Evolutionary conservation across 1,284 basidiomycete genomes (phyloP).

Genomic region (Serendipita sp.): DNA sequence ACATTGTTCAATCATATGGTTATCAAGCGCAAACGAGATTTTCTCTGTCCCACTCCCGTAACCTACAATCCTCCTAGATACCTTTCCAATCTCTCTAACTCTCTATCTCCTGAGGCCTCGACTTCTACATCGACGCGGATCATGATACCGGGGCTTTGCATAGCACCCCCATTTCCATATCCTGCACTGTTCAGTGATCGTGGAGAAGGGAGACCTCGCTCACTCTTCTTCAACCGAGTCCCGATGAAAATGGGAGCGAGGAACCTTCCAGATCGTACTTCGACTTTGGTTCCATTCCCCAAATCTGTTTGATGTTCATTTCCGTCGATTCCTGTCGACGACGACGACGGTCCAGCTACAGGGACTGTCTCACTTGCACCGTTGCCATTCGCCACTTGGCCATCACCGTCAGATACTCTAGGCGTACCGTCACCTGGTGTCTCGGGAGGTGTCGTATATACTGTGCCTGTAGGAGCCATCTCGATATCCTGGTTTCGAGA

Average conservation of each 20-base stretch:
- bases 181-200: neutral
- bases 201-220: conserved; percentile 5
- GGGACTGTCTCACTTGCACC: neutral
- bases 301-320: neutral
- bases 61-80: conserved; percentile 2
- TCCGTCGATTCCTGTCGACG: neutral
- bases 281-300: neutral
- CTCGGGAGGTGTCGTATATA: conserved; percentile 2
- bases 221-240: neutral
- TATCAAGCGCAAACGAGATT: no score
- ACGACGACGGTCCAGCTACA: neutral
- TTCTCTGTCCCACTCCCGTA: no score
- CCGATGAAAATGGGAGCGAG: neutral
- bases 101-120: neutral
- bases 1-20: no score
- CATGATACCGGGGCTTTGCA: neutral
- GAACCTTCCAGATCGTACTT: neutral
- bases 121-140: neutral
- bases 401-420: neutral
- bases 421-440: neutral
- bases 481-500: neutral
- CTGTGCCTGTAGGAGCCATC: neutral
- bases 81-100: neutral
- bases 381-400: neutral
- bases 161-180: neutral